Evolutionary conservation across 2,329 filamentous ascomycete species (phyloP).

Genomic region (Monosporascus sp.): DNA sequence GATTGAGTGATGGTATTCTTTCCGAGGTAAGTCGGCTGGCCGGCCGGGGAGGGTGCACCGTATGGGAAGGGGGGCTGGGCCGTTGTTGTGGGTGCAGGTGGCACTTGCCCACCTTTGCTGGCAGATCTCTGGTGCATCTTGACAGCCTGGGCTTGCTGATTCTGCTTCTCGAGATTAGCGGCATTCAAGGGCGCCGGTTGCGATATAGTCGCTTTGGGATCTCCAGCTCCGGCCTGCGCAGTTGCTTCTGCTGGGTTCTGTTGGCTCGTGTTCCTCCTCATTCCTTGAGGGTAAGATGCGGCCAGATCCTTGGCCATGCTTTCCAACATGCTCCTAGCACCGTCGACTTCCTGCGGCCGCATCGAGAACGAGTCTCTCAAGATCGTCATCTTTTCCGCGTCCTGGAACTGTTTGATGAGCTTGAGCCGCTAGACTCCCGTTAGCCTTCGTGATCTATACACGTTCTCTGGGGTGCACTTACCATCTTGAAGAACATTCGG

Average conservation of each 20-base stretch:
- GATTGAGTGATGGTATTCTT: conserved; percentile 47
- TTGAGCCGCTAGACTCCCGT: conserved; percentile 43
- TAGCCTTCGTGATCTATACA: conserved; percentile 18
- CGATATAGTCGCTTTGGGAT: conserved; percentile 25
- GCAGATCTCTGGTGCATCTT: conserved; percentile 41
- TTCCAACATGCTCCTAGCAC: conserved; percentile 42
- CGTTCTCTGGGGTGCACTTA: conserved; percentile 31
- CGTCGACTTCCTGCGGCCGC: conserved; percentile 45
- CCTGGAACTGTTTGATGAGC: conserved; percentile 48
- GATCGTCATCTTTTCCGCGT: conserved; percentile 41
- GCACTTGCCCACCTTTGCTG: conserved; percentile 41
- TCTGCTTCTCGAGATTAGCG: conserved; percentile 48
- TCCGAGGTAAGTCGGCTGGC: conserved; percentile 51
- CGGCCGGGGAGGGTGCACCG: conserved; percentile 53
- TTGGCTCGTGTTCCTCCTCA: conserved; percentile 25
- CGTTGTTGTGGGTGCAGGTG: conserved; percentile 54
- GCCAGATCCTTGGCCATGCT: conserved; percentile 47
- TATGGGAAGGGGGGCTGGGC: conserved; percentile 53
- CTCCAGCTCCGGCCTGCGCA: conserved; percentile 17
- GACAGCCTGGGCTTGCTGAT: conserved; percentile 31
- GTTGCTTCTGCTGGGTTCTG: conserved; percentile 18
- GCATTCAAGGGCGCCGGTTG: conserved; percentile 37
- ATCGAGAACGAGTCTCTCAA: conserved; percentile 49
- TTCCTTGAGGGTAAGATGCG: conserved; percentile 13
- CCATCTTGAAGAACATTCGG: conserved; percentile 48